phyloP scores from a whole-genome alignment of 352 stramenopile genomes.

The Blastocystis sp. region DNA sequence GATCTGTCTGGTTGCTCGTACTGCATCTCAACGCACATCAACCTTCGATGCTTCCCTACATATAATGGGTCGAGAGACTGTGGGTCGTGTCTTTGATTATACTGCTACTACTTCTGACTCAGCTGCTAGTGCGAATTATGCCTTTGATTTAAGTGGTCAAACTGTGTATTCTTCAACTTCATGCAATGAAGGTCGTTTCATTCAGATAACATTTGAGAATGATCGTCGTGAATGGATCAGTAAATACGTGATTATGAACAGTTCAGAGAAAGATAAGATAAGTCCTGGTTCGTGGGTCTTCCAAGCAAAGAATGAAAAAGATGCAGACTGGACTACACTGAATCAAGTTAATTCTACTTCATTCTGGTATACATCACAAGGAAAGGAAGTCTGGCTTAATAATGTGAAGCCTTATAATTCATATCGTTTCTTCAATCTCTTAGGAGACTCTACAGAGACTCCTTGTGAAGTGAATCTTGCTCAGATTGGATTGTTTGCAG shows the following conservation, averaged over 20 bases:
- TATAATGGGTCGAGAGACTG: slow-evolving; percentile 7
- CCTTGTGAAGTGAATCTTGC: slow-evolving; percentile 8
- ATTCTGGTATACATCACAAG: not conserved
- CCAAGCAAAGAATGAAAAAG: slow-evolving; percentile 35
- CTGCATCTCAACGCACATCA: not conserved
- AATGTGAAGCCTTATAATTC: slow-evolving; percentile 42
- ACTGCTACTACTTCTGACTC: not conserved
- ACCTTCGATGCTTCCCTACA: slow-evolving; percentile 29
- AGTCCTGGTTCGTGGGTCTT: slow-evolving; percentile 3
- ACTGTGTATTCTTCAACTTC: slow-evolving; percentile 27
- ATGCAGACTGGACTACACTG: slow-evolving; percentile 15
- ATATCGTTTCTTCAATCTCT: slow-evolving; percentile 20
- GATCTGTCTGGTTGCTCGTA: not conserved
- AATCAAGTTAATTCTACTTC: not conserved
- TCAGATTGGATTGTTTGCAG: not conserved
- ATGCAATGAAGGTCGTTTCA: not conserved
- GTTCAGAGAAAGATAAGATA: slow-evolving; percentile 14
- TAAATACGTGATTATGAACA: slow-evolving; percentile 46
- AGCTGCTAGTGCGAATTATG: not conserved
- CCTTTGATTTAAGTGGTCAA: slow-evolving; percentile 25
- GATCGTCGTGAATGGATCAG: slow-evolving; percentile 55
- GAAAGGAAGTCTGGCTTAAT: slow-evolving; percentile 28
- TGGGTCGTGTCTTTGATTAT: slow-evolving; percentile 30
- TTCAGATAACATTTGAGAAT: slow-evolving; percentile 43
- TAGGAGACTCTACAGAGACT: not conserved